Evolutionary conservation across 176 grass and related monocot species (phyloP).

Genomic region (Hordeum marinum): DNA sequence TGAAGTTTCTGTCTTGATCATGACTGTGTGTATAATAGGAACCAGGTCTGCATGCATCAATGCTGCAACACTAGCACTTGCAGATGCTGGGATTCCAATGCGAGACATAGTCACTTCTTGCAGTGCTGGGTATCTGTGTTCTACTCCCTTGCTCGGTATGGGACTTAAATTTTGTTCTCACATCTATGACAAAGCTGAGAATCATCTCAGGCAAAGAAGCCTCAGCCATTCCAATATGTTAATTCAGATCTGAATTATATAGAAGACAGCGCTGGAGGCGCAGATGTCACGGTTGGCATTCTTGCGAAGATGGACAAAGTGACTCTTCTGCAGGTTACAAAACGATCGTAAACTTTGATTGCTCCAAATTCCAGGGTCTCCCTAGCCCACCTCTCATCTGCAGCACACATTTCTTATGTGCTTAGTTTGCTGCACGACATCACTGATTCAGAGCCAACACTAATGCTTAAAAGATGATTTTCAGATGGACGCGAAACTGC

Average conservation of each 20-base stretch:
- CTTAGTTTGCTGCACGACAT: neutral
- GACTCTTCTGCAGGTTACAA: slow-evolving; percentile 79
- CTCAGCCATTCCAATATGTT: too few species aligned
- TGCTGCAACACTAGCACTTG: slow-evolving; percentile 94
- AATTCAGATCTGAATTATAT: slow-evolving; percentile 71
- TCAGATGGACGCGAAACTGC: slow-evolving; percentile 92
- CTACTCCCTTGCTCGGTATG: slow-evolving; percentile 88
- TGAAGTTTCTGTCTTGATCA: slow-evolving; percentile 2
- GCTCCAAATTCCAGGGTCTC: neutral
- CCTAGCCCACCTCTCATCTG: slow-evolving; percentile 1
- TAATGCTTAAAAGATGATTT: slow-evolving; percentile 22
- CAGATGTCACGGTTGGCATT: slow-evolving; percentile 85
- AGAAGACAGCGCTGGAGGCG: slow-evolving; percentile 87
- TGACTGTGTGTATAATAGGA: slow-evolving; percentile 41
- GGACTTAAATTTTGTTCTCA: neutral
- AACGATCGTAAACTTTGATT: slow-evolving; percentile 7
- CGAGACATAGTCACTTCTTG: slow-evolving; percentile 90
- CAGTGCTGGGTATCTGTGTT: slow-evolving; percentile 90
- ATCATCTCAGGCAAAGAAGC: neutral
- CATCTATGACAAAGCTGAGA: slow-evolving; percentile 6
- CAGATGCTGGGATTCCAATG: slow-evolving; percentile 95
- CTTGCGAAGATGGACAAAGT: slow-evolving; percentile 94
- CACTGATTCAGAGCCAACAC: slow-evolving; percentile 10
- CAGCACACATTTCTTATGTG: neutral
- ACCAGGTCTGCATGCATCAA: slow-evolving; percentile 97